Base-by-base conservation (phyloP, 2,329 filamentous ascomycete species). In the Paradendryphiella salina region DNA sequence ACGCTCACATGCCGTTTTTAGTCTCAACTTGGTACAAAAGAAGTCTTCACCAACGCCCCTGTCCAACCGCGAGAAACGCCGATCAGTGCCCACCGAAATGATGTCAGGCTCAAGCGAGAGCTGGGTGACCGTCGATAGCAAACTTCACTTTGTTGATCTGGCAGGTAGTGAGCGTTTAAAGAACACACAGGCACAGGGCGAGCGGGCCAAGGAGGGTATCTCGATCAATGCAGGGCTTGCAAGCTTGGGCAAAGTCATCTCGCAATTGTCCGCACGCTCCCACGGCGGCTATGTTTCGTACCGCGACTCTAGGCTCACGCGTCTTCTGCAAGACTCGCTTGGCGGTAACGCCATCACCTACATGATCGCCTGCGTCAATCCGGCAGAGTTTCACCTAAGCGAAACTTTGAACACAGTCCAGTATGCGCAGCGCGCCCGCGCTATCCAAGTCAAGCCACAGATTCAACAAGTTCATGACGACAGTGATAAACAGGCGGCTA, bases 291-390 rank as follows among this genome's bases (percentile, higher is more conserved):
- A 97, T 74, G 92, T 99, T 50, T 99, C 94, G 1, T 99, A 99
- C 72, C 90, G 94, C 58, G 94, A 99, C 76, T 97, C 94, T n/a
- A 92, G 91, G 71, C 85, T 99, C 63, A 99, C 94, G 9, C 87
- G 94, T 52, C 80, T 99, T 18, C 83, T 99, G 14, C 94, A 99
- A 78, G 94, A 99, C 74, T 99, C 94, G 0, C 81, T 99, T 4
- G 94, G 94, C 50, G 94, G 94, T 4, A 97, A 96, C 70, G 94
- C 94, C 29, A 96, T 96, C 70, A 99, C 94, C 0, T 99, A 97
- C 76, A 97, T 99, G 94, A 94, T 99, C 76, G 94, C 94, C 7
- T 99, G 94, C 75, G 92, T 99, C 23, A 99, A 93, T 1, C 93
- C 92, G 0, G 90, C 93, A 11, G 92, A 96, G 71, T 99, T 99